Evolutionary conservation across 1,284 basidiomycete genomes (phyloP), one percentile per base, ranked within the genome.

Genomic region (Tremellales sp.): DNA sequence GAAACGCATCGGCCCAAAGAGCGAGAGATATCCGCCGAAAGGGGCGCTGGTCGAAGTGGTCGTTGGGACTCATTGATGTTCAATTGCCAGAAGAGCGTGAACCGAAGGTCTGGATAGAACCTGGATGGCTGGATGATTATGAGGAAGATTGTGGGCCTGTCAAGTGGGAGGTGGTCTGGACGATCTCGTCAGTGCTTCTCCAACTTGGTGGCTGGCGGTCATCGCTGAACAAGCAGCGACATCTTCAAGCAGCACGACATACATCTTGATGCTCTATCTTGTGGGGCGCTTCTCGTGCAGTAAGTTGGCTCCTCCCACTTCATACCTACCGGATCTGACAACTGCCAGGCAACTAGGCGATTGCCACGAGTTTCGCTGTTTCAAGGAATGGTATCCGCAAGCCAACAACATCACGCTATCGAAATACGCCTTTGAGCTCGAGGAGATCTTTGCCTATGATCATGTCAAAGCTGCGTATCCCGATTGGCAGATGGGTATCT

Each of bases 361-460:
- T 50, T 73, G 72, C 43, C 70, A 74, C 46, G 55, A 58, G 25
- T 55, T 60, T 17, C 59, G 65, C 17, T 71, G 70, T 50, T 46
- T 67, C 25, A 56, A 65, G 46, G 72, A 74, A 56, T 75, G 73
- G 73, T 74, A 72, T 49, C 72, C 70, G 2, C 61, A 67, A 17
- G 59, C 66, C 27, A 68, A 65, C 51, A 74, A 75, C 50, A 70
- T 75, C 49, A 75, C 74, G 11, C 57, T 74, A n/a, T 66, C 71
- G 5, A 74, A 74, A 43, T 75, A 75, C 57, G 72, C 70, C 4
- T 74, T 73, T 48, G 72, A 74, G 53, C 64, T 74, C 23, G 53
- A 54, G 19, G 73, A 75, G 40, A 49, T 74, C n/a, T 75, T 74
- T 51, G 57, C 58, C n/a, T 61, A 64, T 43, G 56, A 61, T 11